Evolutionary conservation across 2,329 filamentous ascomycete species (phyloP).

Genomic region (Trichoderma afroharzianum): DNA sequence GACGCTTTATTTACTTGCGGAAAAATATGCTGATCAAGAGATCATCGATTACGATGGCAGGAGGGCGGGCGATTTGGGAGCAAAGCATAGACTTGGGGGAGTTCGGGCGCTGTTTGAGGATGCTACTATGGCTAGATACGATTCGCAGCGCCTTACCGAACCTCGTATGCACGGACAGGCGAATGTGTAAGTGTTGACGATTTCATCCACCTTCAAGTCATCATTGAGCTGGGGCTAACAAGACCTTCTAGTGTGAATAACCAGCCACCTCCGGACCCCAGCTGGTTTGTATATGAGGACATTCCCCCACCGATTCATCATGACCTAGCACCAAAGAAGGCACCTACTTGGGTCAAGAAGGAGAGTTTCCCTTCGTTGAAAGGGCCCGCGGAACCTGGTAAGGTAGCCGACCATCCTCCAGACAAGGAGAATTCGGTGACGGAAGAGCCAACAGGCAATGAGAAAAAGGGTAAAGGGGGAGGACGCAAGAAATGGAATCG

Average conservation of each 20-base stretch:
- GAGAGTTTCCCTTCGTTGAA: neutral
- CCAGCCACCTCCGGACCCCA: neutral
- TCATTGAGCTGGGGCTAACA: neutral
- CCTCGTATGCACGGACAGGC: neutral
- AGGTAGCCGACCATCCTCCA: neutral
- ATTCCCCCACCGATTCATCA: neutral
- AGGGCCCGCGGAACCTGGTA: neutral
- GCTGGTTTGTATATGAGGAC: neutral
- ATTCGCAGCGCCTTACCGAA: neutral
- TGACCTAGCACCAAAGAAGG: neutral
- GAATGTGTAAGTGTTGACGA: neutral
- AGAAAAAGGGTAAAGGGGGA: neutral
- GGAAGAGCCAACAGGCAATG: neutral
- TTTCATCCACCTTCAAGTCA: no score
- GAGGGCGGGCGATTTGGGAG: neutral
- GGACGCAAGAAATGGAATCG: slow-evolving; percentile 12
- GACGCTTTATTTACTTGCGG: neutral
- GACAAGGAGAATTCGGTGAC: neutral
- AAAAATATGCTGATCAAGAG: neutral
- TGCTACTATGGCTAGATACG: neutral
- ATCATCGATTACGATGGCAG: neutral
- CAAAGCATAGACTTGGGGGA: neutral
- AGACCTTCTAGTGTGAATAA: neutral
- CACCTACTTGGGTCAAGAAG: neutral
- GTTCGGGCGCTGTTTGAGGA: slow-evolving; percentile 10